These are phyloP conservation scores for Wickerhamomyces mucosus DNA, from an alignment of 805 yeast genomes.

Conservation along the genomic window DNA sequence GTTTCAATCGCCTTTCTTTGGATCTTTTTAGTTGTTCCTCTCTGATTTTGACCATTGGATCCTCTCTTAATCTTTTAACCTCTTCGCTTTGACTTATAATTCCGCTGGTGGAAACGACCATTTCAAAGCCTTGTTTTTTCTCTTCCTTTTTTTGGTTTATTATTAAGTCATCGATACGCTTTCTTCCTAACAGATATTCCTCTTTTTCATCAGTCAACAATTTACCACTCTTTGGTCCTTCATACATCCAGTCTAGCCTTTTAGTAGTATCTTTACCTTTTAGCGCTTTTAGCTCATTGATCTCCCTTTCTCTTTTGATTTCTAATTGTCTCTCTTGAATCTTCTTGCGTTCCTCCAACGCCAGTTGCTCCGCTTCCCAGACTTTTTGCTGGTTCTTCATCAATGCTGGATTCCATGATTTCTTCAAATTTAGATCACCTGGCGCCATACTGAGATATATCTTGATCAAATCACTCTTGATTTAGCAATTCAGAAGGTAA, in stretches of 20 bases:
- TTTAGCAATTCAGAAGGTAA: too few species aligned
- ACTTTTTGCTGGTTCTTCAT: constrained; percentile 79
- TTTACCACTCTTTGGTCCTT: constrained; percentile 30
- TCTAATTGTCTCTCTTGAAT: constrained; percentile 58
- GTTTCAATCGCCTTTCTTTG: constrained; percentile 13
- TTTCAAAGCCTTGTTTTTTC: constrained; percentile 19
- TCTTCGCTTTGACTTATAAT: constrained; percentile 12
- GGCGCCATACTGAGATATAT: constrained; percentile 34
- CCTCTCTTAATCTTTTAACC: constrained; percentile 26
- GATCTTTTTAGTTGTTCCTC: constrained; percentile 12
- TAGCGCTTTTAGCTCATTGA: constrained; percentile 41
- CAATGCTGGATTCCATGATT: constrained; percentile 94
- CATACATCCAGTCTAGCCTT: constrained; percentile 84
- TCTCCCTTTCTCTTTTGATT: constrained; percentile 50
- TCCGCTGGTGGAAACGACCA: constrained; percentile 3
- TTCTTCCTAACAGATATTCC: constrained; percentile 44
- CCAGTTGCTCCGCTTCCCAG: constrained; percentile 74
- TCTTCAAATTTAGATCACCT: constrained; percentile 79
- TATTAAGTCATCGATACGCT: constrained; percentile 32
- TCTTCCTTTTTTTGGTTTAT: constrained; percentile 12
- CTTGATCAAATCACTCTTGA: too few species aligned
- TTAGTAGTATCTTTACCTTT: constrained; percentile 32
- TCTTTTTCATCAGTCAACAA: constrained; percentile 25
- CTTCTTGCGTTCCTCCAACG: constrained; percentile 57
- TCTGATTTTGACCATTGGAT: constrained; percentile 41